Base-by-base conservation (phyloP, 495 filamentous ascomycete genomes). In the Talaromyces nanjingensis region DNA sequence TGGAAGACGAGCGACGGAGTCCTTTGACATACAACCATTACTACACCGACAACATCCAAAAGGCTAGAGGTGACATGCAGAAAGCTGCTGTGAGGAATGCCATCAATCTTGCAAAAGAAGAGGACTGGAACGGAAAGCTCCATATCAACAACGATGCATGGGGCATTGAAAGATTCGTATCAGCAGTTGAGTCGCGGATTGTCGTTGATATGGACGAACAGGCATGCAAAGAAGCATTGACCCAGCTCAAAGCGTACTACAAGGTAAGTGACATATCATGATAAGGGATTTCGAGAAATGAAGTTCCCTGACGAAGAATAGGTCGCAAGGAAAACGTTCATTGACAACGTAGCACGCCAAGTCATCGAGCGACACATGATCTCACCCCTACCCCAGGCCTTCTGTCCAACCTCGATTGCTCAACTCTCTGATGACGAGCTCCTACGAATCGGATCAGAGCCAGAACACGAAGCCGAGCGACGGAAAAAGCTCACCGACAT, bases 21-120 rank as follows among this genome's bases (percentile, higher is more conserved):
- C 77, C 77, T 0, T 76, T 80, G 29, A 83, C 78, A 1, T 82
- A 82, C 65, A 81, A 81, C 56, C 76, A 78, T 54, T 78, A 79
- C 34, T 83, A 78, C 59, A 79, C 71, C 0, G 71, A 79, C 33
- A 78, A 70, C 1, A 70, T 81, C 49, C 65, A 73, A n/a, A 74
- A 75, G n/a, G 67, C 67, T 1, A 67, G 74, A 7, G n/a, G 67
- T 12, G 68, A 73, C 12, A 37, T 37, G 0, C 34, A 39, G 0
- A 68, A 69, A 24, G 14, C 53, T 2, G n/a, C 39, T 7, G 53
- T 70, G 11, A 27, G 55, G 47, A 39, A 24, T 1, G 66, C 60
- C 5, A n/a, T 67, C 4, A 0, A 61, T 20, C 45, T 57, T 25
- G 61, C 58, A 5, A 62, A 25, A 7, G 4, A 57, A 22, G 22